Base-by-base conservation (phyloP, 176 grass and related monocot genomes). In the Tillandsia leiboldiana region DNA sequence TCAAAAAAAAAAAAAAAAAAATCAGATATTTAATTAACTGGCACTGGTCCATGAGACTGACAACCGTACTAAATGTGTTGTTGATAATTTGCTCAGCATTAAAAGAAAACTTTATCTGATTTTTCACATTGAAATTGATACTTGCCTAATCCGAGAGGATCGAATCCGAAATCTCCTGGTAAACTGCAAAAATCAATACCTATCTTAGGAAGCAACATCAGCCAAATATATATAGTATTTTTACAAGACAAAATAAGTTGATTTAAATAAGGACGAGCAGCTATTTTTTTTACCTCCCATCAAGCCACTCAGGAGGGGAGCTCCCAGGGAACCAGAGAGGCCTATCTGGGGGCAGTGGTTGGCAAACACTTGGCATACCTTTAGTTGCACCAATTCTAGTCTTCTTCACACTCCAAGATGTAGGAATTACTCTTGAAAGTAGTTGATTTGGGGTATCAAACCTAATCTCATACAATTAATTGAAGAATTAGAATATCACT, bases 241-340 rank as follows among this genome's bases (percentile, higher is more conserved):
- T 22, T 10, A 61, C 22, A 61, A 42, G 33, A 42, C 33, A 7
- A 42, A 7, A 42, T 42, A 42, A 42, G 33, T 42, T 42, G 33
- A 42, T 4, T 42, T 42, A 7, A 42, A 42, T 6, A 6, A 5
- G 4, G 5, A 42, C 33, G 6, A 42, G 3, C 8, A 42, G 33
- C 33, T 42, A 42, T 6, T 2, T 42, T 8, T 47, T 52, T 59
- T 58, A 96, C 91, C 91, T 96, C 73, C 93, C 93, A 75, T 96
- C 89, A 63, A 96, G 93, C 93, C 93, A 96, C 68, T 78, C 63
- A 0, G 86, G 89, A 71, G 93, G 79, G 17, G 86, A 26, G 65
- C 64, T 87, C 14, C 93, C 93, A 62, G 89, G 93, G 79, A 96
- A 96, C 89, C 89, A 92, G 65, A 96, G 52, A 69, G 93, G 93